Evolutionary conservation across 2,329 filamentous ascomycete species (phyloP), one percentile per base, ranked within the genome.

Genomic region (Colletotrichum coccodes): DNA sequence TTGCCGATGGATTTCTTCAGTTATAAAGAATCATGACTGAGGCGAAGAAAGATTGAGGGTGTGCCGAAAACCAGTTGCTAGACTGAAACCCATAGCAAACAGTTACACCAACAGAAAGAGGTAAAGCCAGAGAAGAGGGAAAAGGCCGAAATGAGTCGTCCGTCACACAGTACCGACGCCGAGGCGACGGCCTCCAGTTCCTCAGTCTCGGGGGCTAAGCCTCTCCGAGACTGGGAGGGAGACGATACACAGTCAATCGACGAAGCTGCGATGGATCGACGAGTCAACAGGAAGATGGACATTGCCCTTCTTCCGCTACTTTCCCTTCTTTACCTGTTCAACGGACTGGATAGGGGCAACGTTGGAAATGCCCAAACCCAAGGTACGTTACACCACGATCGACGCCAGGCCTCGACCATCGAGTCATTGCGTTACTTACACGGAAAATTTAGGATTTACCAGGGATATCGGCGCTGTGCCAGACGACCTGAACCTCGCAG

Each of bases 401-500:
- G 23, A 44, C 14, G 16, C 26, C 21, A 14, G 11, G 8, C 12
- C 40, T 28, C 11, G 28, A 8, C 6, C 3, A 12, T 57, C 21
- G 34, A 44, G 34, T n/a, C 42, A 36, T 40, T 59, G 26, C 40
- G 40, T 36, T 26, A 28, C 61, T 68, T 21, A 68, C 53, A 40
- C 4, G 7, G 6, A 38, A 14, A 44, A 16, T 7, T 11, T n/a
- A 70, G 77, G 77, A 9, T 90, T 89, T 74, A 89, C 87, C 0
- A 75, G 77, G 46, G 86, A 89, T 71, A 84, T 87, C 30, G 87
- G 86, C 0, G 79, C 87, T 1, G 76, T 77, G 4, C 80, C 82
- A n/a, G 78, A 79, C 42, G 87, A 89, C 72, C 75, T 90, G 62
- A 89, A 89, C 71, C 82, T 82, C 5, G 85, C 87, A 3, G 84